Evolutionary conservation across 1,139 yeast genomes (phyloP).

Genomic region (Diutina mesorugosa): DNA sequence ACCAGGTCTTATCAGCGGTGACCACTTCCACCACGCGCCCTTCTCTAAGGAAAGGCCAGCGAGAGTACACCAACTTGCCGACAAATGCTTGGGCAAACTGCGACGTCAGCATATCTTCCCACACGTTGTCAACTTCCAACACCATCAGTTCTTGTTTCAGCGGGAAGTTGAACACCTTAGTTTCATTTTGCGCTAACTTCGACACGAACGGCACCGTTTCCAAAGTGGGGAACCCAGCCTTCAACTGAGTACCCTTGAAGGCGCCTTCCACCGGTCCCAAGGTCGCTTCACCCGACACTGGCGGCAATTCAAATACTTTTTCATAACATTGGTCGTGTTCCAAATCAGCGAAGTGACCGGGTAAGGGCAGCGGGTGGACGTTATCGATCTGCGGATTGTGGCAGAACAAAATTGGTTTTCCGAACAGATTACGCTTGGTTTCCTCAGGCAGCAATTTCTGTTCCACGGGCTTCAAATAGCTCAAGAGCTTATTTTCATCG

Average conservation of each 20-base stretch:
- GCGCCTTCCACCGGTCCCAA: constrained; percentile 63
- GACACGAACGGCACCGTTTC: constrained; percentile 50
- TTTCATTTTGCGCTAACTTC: constrained; percentile 39
- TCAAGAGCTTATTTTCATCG: constrained; percentile 63
- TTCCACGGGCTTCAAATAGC: constrained; percentile 34
- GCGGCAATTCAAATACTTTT: constrained; percentile 37
- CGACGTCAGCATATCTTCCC: constrained; percentile 32
- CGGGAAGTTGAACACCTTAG: constrained; percentile 74
- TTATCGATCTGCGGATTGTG: constrained; percentile 62
- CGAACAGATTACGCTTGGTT: constrained; percentile 58
- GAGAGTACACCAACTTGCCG: constrained; percentile 53
- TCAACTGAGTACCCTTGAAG: constrained; percentile 48
- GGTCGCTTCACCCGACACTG: constrained; percentile 27
- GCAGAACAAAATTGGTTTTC: constrained; percentile 51
- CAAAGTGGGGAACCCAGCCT: constrained; percentile 88
- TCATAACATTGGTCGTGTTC: constrained; percentile 72
- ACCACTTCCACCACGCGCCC: constrained; percentile 55
- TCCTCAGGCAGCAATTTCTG: constrained; percentile 66
- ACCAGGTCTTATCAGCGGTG: constrained; percentile 35
- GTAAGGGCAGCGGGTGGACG: constrained; percentile 65
- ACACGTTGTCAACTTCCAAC: constrained; percentile 41
- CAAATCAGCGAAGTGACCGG: constrained; percentile 65
- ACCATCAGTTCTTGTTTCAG: constrained; percentile 76
- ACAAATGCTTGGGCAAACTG: constrained; percentile 51
- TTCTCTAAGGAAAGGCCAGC: constrained; percentile 87